Conservation (phyloP, 2,329 filamentous ascomycete genomes). For the Paracamarosporium sp. region DNA sequence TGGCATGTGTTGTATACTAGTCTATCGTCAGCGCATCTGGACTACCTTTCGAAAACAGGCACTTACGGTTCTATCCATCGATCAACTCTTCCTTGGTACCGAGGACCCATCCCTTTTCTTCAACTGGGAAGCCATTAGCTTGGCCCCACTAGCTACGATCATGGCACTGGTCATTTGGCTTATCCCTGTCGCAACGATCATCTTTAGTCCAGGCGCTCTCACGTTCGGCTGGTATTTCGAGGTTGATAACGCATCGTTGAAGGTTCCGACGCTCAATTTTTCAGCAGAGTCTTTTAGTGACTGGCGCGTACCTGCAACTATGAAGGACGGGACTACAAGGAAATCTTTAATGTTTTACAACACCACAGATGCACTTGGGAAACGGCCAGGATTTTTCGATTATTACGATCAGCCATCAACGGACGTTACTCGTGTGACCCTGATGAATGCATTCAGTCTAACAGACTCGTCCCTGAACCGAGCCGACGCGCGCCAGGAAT, state of each 20-base stretch:
- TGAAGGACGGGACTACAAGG: constrained; percentile 27
- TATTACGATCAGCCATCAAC: constrained; percentile 45
- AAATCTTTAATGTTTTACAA: constrained; percentile 43
- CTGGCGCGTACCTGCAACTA: constrained; percentile 37
- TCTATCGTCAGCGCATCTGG: constrained; percentile 46
- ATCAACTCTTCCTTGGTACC: constrained; percentile 42
- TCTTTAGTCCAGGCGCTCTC: constrained; percentile 46
- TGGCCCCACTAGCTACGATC: constrained; percentile 30
- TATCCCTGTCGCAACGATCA: constrained; percentile 45
- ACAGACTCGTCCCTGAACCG: constrained; percentile 31
- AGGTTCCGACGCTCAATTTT: constrained; percentile 38
- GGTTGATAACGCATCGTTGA: constrained; percentile 16
- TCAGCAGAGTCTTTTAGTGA: constrained; percentile 38
- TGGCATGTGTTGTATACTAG: constrained; percentile 37
- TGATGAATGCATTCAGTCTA: constrained; percentile 36
- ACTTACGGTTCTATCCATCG: constrained; percentile 43
- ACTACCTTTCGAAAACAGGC: constrained; percentile 38
- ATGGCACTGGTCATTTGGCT: constrained; percentile 43
- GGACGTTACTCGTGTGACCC: constrained; percentile 33
- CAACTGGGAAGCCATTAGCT: constrained; percentile 40
- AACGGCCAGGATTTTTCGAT: constrained; percentile 35
- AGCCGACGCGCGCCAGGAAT: constrained; percentile 41
- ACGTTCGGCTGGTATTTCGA: constrained; percentile 43
- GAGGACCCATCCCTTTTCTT: constrained; percentile 42
- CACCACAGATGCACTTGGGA: constrained; percentile 34